Base-by-base conservation (phyloP, 2,329 filamentous ascomycete genomes). In the Colletotrichum lupini region DNA sequence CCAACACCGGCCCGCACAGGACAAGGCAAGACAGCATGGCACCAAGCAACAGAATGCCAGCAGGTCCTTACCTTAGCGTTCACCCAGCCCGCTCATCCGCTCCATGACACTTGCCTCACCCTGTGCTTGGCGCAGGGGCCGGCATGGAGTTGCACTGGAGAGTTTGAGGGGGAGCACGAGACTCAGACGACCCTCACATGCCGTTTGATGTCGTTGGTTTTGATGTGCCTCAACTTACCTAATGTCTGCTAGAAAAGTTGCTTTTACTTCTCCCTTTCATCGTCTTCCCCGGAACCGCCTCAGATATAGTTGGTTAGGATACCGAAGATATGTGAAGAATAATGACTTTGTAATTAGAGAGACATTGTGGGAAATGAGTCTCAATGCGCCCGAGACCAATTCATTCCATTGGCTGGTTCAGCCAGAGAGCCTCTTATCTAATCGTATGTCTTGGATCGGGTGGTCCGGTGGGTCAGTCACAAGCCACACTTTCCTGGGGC, bases 401-500 rank as follows among this genome's bases (percentile, higher is more conserved):
- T 49, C 42, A 49, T 49, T 49, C 19, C 42, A 58, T 55, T 19
- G 42, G 46, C 46, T 53, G 46, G 28, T 7, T 9, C 46, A n/a
- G 28, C 30, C 5, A 22, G 37, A 2, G 4, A 14, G 4, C 24
- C 22, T 16, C 52, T 24, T 55, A 55, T 55, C 52, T 55, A 14
- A 55, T 55, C 52, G 22, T 6, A 26, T 49, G 42, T 49, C 42
- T 22, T 49, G 32, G 32, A 35, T 35, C 11, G 32, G 2, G 11
- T 28, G 14, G 22, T 24, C 24, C 24, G n/a, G n/a, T 55, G 46
- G 46, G 22, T 55, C 46, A 28, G 65, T 60, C 59, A 73, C 66
- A 58, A 73, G 70, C 66, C 70, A 73, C 70, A 60, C 55, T 35
- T 64, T 59, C 46, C 52, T 53, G 63, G 58, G 58, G 42, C 58